phyloP scores from a whole-genome alignment of 2,329 filamentous ascomycete species.

The Escovopsis sp. region DNA sequence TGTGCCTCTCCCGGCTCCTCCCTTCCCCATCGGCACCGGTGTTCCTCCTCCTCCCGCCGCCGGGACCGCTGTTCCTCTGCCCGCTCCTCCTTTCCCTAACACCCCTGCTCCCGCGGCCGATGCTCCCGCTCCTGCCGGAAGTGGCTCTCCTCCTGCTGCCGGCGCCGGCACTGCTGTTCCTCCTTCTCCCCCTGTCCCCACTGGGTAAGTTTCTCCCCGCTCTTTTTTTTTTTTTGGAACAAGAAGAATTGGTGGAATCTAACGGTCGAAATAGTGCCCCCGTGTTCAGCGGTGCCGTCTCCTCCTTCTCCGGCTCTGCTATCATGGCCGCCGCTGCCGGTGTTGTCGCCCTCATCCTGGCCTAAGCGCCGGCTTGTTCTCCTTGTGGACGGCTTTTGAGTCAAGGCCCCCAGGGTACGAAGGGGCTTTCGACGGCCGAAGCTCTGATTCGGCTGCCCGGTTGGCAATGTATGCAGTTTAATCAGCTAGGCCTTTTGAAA shows the following conservation, averaged over 20 bases:
- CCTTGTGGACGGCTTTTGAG: constrained; percentile 18
- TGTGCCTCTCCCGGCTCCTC: neutral
- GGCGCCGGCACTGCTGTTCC: too few relatives aligned
- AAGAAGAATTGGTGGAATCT: too few relatives aligned
- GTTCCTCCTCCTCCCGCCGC: constrained; percentile 13
- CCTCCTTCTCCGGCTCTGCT: constrained; percentile 37
- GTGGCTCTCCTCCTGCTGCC: too few relatives aligned
- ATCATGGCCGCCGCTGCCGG: constrained; percentile 40
- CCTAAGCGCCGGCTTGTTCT: constrained; percentile 27
- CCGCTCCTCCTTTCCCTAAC: neutral
- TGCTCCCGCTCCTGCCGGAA: too few relatives aligned
- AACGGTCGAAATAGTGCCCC: too few relatives aligned
- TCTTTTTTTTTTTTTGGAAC: too few relatives aligned
- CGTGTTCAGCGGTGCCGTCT: constrained; percentile 31
- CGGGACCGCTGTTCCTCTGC: neutral
- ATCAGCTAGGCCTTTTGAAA: constrained; percentile 19
- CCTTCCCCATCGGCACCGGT: constrained; percentile 1
- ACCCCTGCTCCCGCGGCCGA: too few relatives aligned
- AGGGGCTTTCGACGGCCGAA: constrained; percentile 18
- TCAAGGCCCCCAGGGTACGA: constrained; percentile 27
- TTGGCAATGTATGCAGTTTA: constrained; percentile 20
- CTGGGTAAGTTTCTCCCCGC: too few relatives aligned
- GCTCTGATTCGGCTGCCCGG: constrained; percentile 17
- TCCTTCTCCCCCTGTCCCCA: too few relatives aligned
- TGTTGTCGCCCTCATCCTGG: constrained; percentile 38